These are phyloP conservation scores for Xanthoconium separans DNA, from an alignment of 1,284 basidiomycete genomes.

Conservation along the genomic window DNA sequence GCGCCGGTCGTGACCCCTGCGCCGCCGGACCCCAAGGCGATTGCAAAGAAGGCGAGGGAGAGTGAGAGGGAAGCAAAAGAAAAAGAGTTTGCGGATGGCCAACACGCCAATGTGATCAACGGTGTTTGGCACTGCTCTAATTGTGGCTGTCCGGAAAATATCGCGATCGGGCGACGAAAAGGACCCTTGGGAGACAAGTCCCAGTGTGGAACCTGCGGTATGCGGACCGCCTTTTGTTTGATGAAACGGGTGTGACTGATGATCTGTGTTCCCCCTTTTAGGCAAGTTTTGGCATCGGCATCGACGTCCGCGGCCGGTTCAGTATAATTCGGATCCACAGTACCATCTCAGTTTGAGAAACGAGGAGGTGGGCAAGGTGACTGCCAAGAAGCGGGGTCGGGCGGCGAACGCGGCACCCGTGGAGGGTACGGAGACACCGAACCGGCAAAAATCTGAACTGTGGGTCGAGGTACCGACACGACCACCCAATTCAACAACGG, in stretches of 20 bases:
- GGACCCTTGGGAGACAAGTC: slow-evolving; percentile 89
- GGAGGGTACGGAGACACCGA: slow-evolving; percentile 56
- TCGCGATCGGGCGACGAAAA: slow-evolving; percentile 82
- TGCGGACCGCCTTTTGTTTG: slow-evolving; percentile 31
- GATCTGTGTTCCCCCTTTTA: slow-evolving; percentile 26
- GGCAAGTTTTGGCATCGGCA: slow-evolving; percentile 87
- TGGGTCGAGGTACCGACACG: slow-evolving; percentile 42
- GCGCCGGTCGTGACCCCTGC: slow-evolving; percentile 30
- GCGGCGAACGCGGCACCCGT: slow-evolving; percentile 45
- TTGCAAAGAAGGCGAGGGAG: slow-evolving; percentile 66
- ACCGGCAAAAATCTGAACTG: slow-evolving; percentile 43
- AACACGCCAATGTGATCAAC: slow-evolving; percentile 78
- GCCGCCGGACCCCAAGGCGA: slow-evolving; percentile 45
- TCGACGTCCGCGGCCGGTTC: slow-evolving; percentile 71
- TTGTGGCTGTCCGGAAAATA: slow-evolving; percentile 83
- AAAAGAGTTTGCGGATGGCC: slow-evolving; percentile 75
- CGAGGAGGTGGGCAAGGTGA: slow-evolving; percentile 55
- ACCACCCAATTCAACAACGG: slow-evolving; percentile 34
- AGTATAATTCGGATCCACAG: slow-evolving; percentile 72
- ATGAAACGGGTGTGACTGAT: slow-evolving; percentile 2
- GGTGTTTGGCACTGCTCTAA: slow-evolving; percentile 93
- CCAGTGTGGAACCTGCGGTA: slow-evolving; percentile 90
- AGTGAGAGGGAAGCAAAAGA: slow-evolving; percentile 78
- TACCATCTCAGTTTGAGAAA: slow-evolving; percentile 60
- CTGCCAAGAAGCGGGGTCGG: slow-evolving; percentile 54